Conservation (phyloP, 352 stramenopile genomes). For the Globisporangium sylvaticum region DNA sequence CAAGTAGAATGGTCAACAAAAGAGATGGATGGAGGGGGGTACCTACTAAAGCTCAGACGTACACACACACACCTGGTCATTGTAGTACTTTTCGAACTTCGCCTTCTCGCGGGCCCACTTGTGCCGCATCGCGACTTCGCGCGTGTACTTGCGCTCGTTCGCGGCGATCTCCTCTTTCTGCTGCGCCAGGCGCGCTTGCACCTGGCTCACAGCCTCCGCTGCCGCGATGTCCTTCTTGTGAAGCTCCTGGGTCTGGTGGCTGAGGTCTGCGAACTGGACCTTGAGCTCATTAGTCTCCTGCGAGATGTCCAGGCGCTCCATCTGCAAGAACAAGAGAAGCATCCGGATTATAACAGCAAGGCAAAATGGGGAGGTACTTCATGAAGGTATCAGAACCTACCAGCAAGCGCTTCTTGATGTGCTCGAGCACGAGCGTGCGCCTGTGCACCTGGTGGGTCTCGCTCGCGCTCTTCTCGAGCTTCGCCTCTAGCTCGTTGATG, state of each 20-base stretch:
- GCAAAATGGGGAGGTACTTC: not conserved
- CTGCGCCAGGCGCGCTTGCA: slow-evolving; percentile 57
- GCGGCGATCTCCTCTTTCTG: slow-evolving; percentile 67
- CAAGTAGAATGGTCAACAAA: not conserved
- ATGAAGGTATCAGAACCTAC: slow-evolving; percentile 11
- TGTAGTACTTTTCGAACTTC: slow-evolving; percentile 86
- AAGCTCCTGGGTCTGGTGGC: slow-evolving; percentile 66
- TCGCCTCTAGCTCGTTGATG: slow-evolving; percentile 64
- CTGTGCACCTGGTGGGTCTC: slow-evolving; percentile 63
- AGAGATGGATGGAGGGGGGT: not conserved
- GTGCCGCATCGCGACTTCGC: slow-evolving; percentile 62
- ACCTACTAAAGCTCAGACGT: not conserved
- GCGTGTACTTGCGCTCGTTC: slow-evolving; percentile 57
- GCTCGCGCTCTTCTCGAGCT: slow-evolving; percentile 51
- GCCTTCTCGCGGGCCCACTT: slow-evolving; percentile 78
- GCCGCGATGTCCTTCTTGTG: slow-evolving; percentile 75
- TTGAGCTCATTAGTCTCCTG: slow-evolving; percentile 70
- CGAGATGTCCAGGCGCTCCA: slow-evolving; percentile 43
- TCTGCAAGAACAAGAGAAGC: slow-evolving; percentile 16
- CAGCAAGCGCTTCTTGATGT: slow-evolving; percentile 75
- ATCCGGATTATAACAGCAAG: not conserved
- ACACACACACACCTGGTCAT: slow-evolving; percentile 45
- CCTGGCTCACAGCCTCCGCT: slow-evolving; percentile 65
- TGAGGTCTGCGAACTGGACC: slow-evolving; percentile 46
- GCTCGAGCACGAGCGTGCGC: slow-evolving; percentile 64